Evolutionary conservation across 2,329 filamentous ascomycete genomes (phyloP), one percentile per base, ranked within the genome.

Genomic region (Hypomyces perniciosus): DNA sequence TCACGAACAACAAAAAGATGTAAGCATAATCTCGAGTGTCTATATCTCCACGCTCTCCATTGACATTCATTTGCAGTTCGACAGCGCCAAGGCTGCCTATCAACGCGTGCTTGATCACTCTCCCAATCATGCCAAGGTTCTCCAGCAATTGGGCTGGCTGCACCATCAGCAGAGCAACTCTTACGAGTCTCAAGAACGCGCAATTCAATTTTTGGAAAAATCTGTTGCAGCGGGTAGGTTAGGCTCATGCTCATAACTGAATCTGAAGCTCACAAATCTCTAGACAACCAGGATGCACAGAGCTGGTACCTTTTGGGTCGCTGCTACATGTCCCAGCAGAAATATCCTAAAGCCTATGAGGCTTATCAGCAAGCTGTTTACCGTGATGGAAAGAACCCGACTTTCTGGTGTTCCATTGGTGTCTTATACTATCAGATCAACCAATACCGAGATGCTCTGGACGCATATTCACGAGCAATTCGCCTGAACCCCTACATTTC

Each of bases 371-470:
- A 99, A 74, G 93, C 93, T 3, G 93, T 99, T 37, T 99, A 99
- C 66, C 90, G 93, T 51, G 93, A 99, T 67, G 93, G 93, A 33
- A 86, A 93, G 60, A 97, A 97, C 67, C 93, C 93, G 13, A 97
- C 93, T 2, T 99, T 97, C 75, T 99, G 93, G 93, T 97, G 93
- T 75, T 97, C 92, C 8, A 99, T 99, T 65, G 93, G 93, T 67
- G 93, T 99, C 12, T 79, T 99, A 53, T 99, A 99, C 70, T 99
- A 97, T 73, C 93, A 97, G 72, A 99, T 99, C 75, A 99, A 97
- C 71, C 93, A 99, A 73, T 99, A 99, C 72, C 85, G 93, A 53
- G 93, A 99, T 75, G 93, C 93, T 3, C 80, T 99, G 48, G 93
- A 99, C 73, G 93, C 93, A 37, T 99, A 97, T 71, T 96, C 91